A percentile compares a stretch with the other conserved stretches of the same genome.
Conservation (phyloP, 345 rosid species). For the Clarkia xantiana region DNA sequence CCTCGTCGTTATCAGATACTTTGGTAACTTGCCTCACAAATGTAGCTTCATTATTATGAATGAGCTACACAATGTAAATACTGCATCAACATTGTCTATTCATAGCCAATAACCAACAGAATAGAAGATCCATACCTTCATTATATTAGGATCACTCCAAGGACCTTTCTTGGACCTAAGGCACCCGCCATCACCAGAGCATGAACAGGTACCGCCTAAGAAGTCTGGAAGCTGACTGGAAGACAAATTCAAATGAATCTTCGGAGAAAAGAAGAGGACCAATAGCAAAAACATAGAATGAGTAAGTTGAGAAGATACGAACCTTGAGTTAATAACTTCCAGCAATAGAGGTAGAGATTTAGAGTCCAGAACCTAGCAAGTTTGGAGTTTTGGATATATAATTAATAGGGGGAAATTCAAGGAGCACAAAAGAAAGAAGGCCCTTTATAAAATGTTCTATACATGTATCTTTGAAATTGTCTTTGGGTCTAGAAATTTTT, state of each 20-base stretch:
- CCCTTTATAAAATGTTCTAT: slow-evolving; percentile 11
- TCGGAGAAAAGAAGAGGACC: too few species aligned
- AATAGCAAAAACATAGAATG: too few species aligned
- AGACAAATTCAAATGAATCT: neutral
- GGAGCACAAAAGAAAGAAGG: neutral
- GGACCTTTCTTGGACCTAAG: slow-evolving; percentile 91
- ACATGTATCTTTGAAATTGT: slow-evolving; percentile 83
- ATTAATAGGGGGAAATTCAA: neutral
- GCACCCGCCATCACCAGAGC: slow-evolving; percentile 76
- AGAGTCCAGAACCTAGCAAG: slow-evolving; percentile 69
- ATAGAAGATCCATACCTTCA: slow-evolving; percentile 44
- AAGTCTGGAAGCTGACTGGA: slow-evolving; percentile 94
- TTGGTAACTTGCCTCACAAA: slow-evolving; percentile 46
- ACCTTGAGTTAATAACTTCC: slow-evolving; percentile 81
- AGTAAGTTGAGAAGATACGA: neutral
- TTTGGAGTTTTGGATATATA: slow-evolving; percentile 8
- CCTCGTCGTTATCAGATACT: slow-evolving; percentile 30
- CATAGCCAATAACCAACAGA: neutral
- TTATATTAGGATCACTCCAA: slow-evolving; percentile 76
- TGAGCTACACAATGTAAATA: slow-evolving; percentile 32
- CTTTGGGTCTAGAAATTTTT: slow-evolving; percentile 80
- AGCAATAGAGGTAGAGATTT: slow-evolving; percentile 53
- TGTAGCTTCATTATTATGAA: slow-evolving; percentile 38
- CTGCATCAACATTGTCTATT: neutral
- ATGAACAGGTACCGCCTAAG: slow-evolving; percentile 84